Evolutionary conservation across 805 yeast genomes (phyloP), one percentile per base, ranked within the genome.

Genomic region (Lachancea sp.): DNA sequence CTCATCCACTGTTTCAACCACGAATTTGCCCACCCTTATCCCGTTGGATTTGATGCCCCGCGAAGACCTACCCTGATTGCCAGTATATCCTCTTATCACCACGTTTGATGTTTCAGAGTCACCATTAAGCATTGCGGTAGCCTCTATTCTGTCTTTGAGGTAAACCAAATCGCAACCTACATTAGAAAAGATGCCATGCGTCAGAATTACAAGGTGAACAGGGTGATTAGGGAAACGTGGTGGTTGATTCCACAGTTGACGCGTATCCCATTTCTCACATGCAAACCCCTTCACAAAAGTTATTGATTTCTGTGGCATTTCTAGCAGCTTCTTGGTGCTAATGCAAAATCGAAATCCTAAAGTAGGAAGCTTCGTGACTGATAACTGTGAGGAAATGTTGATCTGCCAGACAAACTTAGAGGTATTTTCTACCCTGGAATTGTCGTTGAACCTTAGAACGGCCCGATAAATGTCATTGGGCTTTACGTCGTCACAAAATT

Each of bases 171-270:
- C 98, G 8, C 95, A 87, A 1, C 92, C 80, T 4, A 80, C 74
- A 54, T 89, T 92, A 1, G 97, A 85, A 54, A 87, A 95, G 19
- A 92, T 71, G 0, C 98, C 98, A 60, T 92, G 98, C 0, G 96
- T 87, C 9, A 89, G 50, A 3, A 92, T 69, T 2, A 90, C 92
- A 41, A 92, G 65, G 66, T 92, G 98, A 11, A 80, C 74, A 0
- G 94, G 92, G 42, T 63, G 60, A 4, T 65, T 52, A 0, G 70
- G 64, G 8, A 64, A 49, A 2, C 67, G 70, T 1, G 77, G 72
- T 0, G 94, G 92, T 28, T 70, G 56, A 56, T 77, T 74, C 97
- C 97, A 92, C 23, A 90, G 55, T 40, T 78, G 82, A 3, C 70
- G 49, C 0, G 96, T 83, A 47, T 77, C 83, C 46, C 68, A 64